Evolutionary conservation across 2,329 filamentous ascomycete species (phyloP), one percentile per base, ranked within the genome.

Genomic region (Dactylellina leptospora): DNA sequence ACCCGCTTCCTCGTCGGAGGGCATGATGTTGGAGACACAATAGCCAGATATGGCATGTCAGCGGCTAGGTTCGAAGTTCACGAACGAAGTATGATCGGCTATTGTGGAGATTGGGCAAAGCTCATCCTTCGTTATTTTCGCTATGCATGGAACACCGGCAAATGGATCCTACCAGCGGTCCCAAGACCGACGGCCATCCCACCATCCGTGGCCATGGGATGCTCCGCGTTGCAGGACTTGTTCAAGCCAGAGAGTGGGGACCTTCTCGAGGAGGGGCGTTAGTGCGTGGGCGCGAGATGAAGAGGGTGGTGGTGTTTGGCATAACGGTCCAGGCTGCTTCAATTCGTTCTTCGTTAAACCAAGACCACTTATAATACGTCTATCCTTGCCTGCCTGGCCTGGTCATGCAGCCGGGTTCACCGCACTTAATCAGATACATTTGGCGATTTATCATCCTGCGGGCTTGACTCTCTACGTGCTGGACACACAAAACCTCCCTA

Each of bases 61-160:
- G 68, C 68, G 68, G 53, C 68, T 72, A 64, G 59, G 28, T 53
- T 53, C 13, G 38, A 42, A 53, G 28, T 30, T 25, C 30, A 30
- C 8, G 27, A 33, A 33, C n/a, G n/a, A 33, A 25, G 44, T 42
- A 45, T 36, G 68, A 72, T 72, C 68, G 68, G 68, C 68, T 72
- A 72, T 72, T 72, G 68, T 64, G 68, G 68, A 72, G 59, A 72
- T 72, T 72, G 59, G 54, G 47, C 42, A 56, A 48, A 56, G 38
- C 78, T 81, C 47, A 68, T 53, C 33, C 40, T 30, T 54, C 27
- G 27, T 51, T 42, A 42, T 56, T 56, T 44, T n/a, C n/a, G 62
- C 62, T 44, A 38, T 68, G 62, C 62, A 59, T 68, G 53, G 62
- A 68, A 59, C 22, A 58, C 33, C 53, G 53, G 62, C 62, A 68